Percentiles rank a stretch among this genome's conserved stretches.
Conservation (phyloP, 192 early-diverging fungal genomes). For the Coemansia sp. region DNA sequence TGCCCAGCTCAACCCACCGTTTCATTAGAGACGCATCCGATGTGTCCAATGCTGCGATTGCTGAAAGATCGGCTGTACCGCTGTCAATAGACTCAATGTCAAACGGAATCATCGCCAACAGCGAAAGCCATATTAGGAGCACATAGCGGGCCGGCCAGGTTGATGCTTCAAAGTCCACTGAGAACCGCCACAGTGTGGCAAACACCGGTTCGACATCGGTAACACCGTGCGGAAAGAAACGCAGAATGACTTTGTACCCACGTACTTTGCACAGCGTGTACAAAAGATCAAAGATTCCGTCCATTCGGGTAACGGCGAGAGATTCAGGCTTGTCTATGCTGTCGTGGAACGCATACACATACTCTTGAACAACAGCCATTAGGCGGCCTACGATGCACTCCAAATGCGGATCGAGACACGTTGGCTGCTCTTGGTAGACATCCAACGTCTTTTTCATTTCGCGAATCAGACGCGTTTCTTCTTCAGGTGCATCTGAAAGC, state of each 20-base stretch:
- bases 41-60: background rate
- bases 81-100: slow-evolving; percentile 87
- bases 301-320: slow-evolving; percentile 13
- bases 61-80: slow-evolving; percentile 33
- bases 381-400: slow-evolving; percentile 39
- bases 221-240: slow-evolving; percentile 89
- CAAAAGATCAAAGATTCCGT: slow-evolving; percentile 49
- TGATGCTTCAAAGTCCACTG: slow-evolving; percentile 5
- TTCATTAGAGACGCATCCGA: slow-evolving; percentile 58
- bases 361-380: slow-evolving; percentile 28
- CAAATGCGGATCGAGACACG: slow-evolving; percentile 46
- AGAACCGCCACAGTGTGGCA: slow-evolving; percentile 57
- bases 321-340: background rate
- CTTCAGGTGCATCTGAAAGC: slow-evolving; percentile 4
- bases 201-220: slow-evolving; percentile 86
- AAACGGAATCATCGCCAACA: slow-evolving; percentile 96
- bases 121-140: slow-evolving; percentile 86
- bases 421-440: slow-evolving; percentile 50
- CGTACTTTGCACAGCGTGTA: slow-evolving; percentile 83
- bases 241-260: slow-evolving; percentile 87
- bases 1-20: slow-evolving; percentile 65
- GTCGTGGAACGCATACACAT: slow-evolving; percentile 31
- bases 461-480: slow-evolving; percentile 20
- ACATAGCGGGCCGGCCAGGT: slow-evolving; percentile 83
- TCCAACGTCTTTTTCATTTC: slow-evolving; percentile 27